Base-by-base conservation (phyloP, 306 rosid species). In the Myrica gale region DNA sequence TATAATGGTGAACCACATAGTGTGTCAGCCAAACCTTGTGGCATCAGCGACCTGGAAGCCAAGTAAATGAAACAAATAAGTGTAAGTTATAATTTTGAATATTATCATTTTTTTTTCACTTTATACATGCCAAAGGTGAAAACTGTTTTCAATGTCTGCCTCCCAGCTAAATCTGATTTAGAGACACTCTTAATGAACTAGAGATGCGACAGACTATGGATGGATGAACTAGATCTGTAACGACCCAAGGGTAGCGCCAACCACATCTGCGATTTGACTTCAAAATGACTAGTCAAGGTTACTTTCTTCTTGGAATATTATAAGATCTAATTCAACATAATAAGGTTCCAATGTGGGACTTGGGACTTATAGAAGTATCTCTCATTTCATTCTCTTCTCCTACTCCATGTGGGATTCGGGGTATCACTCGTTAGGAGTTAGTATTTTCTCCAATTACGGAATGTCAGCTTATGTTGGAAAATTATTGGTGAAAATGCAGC, bases 1-100 rank as follows among this genome's bases (percentile, higher is more conserved):
- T 96, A 96, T 69, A 92, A 86, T 21, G 99, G 99, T 71, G 99
- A 92, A 83, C 99, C 99, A 57, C 99, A 96, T 9, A 85, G 81
- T 52, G 99, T 90, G 79, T 96, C 97, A 4, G 98, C 99, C 87
- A 96, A 80, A 21, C 83, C 82, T 71, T 85, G 87, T 54, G 91
- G 88, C 39, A 81, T 80, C 55, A 96, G 93, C 69, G 98, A 89
- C 93, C 99, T 92, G 86, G 74, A 54, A 69, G 55, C 79, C n/a
- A 69, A 51, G 78, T 41, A 56, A 45, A 82, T 76, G 70, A 81
- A 78, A 68, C 61, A 54, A 71, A 62, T 47, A 69, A 45, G 69
- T 42, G 13, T 23, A 76, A 82, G 58, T 41, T 41, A 55, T 1
- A 53, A 73, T 46, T 76, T n/a, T 43, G 53, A 63, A 32, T 53